These are phyloP conservation scores for Carex myosuroides DNA, from an alignment of 176 grass and related monocot species.

Conservation along the genomic window DNA sequence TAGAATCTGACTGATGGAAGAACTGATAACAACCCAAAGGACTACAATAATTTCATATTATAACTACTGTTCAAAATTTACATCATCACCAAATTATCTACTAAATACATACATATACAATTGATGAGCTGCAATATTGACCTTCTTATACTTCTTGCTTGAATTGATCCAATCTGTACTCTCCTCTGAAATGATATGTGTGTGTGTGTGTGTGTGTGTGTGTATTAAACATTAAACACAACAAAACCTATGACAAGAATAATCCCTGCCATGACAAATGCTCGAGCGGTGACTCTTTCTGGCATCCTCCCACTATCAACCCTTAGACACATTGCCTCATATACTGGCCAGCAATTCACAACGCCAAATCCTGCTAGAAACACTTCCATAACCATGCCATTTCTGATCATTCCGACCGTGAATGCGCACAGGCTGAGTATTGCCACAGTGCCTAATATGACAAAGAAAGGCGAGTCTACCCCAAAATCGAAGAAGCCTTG, in stretches of 20 bases:
- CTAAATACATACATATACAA: background rate
- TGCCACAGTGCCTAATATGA: slow-evolving; percentile 8
- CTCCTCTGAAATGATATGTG: background rate
- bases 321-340: slow-evolving; percentile 36
- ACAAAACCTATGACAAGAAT: background rate
- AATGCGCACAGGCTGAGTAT: slow-evolving; percentile 25
- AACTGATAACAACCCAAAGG: too few relatives aligned
- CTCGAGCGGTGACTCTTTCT: background rate
- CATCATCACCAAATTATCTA: background rate
- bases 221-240: background rate
- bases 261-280: slow-evolving; percentile 10
- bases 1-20: too few relatives aligned
- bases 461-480: slow-evolving; percentile 31
- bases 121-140: background rate
- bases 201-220: too few relatives aligned
- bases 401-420: slow-evolving; percentile 7
- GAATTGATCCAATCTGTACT: background rate
- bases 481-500: slow-evolving; percentile 30
- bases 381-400: slow-evolving; percentile 26
- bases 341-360: slow-evolving; percentile 34
- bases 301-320: slow-evolving; percentile 34
- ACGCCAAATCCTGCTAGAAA: slow-evolving; percentile 29
- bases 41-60: background rate
- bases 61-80: background rate
- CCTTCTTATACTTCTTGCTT: background rate